Evolutionary conservation across 306 rosid species (phyloP), one percentile per base, ranked within the genome.

Genomic region (Boehmeria nivea): DNA sequence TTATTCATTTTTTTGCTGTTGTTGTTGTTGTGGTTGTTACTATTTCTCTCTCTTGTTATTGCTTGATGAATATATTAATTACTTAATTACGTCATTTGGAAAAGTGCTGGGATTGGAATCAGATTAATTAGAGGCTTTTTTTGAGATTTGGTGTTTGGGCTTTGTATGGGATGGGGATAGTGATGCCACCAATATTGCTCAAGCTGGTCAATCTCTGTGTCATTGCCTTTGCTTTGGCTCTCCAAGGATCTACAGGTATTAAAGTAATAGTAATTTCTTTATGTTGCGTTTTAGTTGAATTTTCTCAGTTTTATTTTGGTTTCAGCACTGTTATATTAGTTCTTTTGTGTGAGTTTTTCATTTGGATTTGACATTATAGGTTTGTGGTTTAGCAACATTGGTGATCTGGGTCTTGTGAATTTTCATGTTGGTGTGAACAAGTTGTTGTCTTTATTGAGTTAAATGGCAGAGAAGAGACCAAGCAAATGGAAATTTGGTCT

Each of bases 241-340:
- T 74, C 33, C 83, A 60, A 76, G 94, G 83, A 78, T 80, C 89
- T 59, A 45, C 75, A 50, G 99, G 99, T 91, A 67, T 42, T 4
- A 31, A 4, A 31, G n/a, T n/a, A n/a, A n/a, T n/a, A n/a, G n/a
- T n/a, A n/a, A n/a, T n/a, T n/a, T n/a, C n/a, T n/a, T n/a, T n/a
- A n/a, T n/a, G n/a, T n/a, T n/a, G n/a, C 38, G 38, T 33, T 11
- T 4, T 4, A 33, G 11, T 33, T 4, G 5, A 11, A 5, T 18
- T 44, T 44, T 44, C 9, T 44, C 26, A 46, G 25, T 12, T 46
- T 2, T 16, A 18, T 46, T 46, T 11, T 46, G 6, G 22, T 12
- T 54, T 57, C 51, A 21, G 15, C 24, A 40, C 23, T 17, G 33
- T 43, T 11, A 33, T n/a, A 33, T 69, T 47, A 3, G 46, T 57